Evolutionary conservation across 2,329 filamentous ascomycete species (phyloP), one percentile per base, ranked within the genome.

Genomic region (Teratosphaeria destructans): DNA sequence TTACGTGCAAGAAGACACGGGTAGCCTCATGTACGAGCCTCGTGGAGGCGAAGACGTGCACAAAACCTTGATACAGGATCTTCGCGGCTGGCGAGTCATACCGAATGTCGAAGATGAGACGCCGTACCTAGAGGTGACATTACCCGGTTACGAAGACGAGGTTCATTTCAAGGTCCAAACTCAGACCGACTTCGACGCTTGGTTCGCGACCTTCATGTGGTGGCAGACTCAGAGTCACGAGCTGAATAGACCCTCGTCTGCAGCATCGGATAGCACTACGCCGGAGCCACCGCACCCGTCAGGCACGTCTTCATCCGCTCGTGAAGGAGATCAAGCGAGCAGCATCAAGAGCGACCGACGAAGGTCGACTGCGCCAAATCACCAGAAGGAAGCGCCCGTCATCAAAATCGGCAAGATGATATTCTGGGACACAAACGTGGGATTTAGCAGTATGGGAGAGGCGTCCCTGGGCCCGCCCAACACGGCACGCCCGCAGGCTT

Each of bases 391-490:
- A 63, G 83, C 85, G 3, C 85, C 88, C 59, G 94, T 97, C 65
- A 97, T 97, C 77, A 99, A 97, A 72, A 90, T 96, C 59, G 78
- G 78, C 37, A 79, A 79, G 66, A 81, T 81, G 78, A 77, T 79
- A 70, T 80, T 95, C 54, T 96, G 92, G 93, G 91, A 97, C 74
- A 94, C 77, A 8, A 78, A 77, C 62, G 75, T 79, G 26, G 78
- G 76, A 5, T 79, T 85, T 67, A 77, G 73, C 70, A 77, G 77
- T 65, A 73, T 71, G 12, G 43, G 35, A 16, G 32, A 29, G 10
- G 57, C 65, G 2, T 47, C 57, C 47, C 5, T 62, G 55, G 59
- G 64, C 26, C 53, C 14, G 12, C 53, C 53, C n/a, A 63, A 61
- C 19, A 58, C 66, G 16, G 60, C 62, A 35, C 57, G 81, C 29